Percentiles rank a stretch among this genome's conserved stretches.
Conservation (phyloP, 345 rosid species). For the Camelina sativa region DNA sequence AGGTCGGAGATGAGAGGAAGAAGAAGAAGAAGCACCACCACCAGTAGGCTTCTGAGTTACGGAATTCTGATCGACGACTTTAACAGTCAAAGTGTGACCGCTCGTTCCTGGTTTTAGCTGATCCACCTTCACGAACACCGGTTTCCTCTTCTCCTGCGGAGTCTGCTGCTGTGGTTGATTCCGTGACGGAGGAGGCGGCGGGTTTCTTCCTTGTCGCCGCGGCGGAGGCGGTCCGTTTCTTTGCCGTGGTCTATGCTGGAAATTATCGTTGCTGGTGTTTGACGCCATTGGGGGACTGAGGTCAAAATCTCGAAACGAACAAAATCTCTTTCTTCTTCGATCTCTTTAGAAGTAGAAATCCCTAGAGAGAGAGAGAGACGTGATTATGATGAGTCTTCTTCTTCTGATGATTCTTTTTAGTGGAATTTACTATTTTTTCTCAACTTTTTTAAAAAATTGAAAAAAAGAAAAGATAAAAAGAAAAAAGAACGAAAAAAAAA, state of each 20-base stretch:
- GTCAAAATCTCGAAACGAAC: background rate
- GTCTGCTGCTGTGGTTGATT: constrained; percentile 34
- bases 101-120: constrained; percentile 69
- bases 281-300: constrained; percentile 39
- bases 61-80: constrained; percentile 55
- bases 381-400: background rate
- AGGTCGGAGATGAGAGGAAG: constrained; percentile 52
- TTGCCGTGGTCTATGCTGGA: constrained; percentile 34
- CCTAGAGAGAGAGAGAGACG: constrained; percentile 20
- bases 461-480: background rate
- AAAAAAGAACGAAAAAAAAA: constrained; percentile 2
- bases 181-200: constrained; percentile 36
- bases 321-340: constrained; percentile 10
- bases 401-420: constrained; percentile 21
- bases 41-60: constrained; percentile 51
- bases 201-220: constrained; percentile 40
- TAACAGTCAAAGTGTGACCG: constrained; percentile 66
- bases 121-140: constrained; percentile 68
- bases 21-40: constrained; percentile 42
- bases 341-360: constrained; percentile 16
- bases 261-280: constrained; percentile 31
- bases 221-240: constrained; percentile 44
- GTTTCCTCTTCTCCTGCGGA: constrained; percentile 60
- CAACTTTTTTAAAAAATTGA: too few relatives aligned
- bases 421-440: constrained; percentile 25